phyloP scores from a whole-genome alignment of 164 flowering plant genomes.

The Berberis thunbergii region DNA sequence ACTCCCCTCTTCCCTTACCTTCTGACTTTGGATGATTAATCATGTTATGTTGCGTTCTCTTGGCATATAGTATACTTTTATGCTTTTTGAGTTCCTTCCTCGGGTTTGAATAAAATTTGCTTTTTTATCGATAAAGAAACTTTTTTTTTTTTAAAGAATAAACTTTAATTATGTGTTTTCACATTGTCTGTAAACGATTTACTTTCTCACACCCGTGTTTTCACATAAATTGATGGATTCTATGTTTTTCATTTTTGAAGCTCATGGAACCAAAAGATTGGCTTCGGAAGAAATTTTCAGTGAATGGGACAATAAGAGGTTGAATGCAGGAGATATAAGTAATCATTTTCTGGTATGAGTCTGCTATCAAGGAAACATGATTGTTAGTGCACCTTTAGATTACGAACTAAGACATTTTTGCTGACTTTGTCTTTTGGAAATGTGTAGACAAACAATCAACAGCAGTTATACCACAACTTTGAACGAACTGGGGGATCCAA shows the following conservation, averaged over 20 bases:
- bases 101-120: no score
- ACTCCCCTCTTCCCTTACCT: neutral
- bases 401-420: neutral
- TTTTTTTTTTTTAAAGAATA: no score
- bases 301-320: constrained; percentile 81
- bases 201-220: no score
- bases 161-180: no score
- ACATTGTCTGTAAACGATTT: no score
- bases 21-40: neutral
- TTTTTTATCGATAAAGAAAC: no score
- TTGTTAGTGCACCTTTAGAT: neutral
- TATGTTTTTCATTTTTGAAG: constrained; percentile 22
- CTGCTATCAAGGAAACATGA: neutral
- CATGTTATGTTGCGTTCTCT: neutral
- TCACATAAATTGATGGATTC: no score
- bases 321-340: constrained; percentile 63
- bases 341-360: constrained; percentile 21
- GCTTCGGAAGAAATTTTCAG: constrained; percentile 70
- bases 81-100: no score
- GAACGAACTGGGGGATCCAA: constrained; percentile 28
- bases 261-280: constrained; percentile 73
- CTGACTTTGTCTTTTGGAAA: neutral
- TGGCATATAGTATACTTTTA: no score
- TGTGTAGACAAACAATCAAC: constrained; percentile 32
- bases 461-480: constrained; percentile 29